phyloP scores from a whole-genome alignment of 2,329 filamentous ascomycete species.

The Cladophialophora immunda region DNA sequence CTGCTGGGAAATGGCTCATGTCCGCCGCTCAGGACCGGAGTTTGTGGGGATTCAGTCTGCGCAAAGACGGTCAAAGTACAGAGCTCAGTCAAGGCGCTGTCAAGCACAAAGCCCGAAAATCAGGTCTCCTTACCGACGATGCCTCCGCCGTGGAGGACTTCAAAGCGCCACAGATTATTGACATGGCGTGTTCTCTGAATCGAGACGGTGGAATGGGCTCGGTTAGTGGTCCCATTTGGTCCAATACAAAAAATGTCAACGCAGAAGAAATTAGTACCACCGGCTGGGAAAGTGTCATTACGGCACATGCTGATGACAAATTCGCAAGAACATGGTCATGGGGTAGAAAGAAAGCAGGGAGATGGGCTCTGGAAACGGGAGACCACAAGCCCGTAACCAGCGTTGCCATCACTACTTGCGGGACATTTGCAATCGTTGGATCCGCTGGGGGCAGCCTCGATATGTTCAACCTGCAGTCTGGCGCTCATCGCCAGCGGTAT shows the following conservation, averaged over 20 bases:
- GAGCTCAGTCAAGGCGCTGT: constrained; percentile 92
- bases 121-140: constrained; percentile 39
- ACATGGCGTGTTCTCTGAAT: constrained; percentile 89
- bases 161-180: constrained; percentile 91
- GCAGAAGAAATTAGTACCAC: constrained; percentile 78
- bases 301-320: constrained; percentile 84
- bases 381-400: constrained; percentile 69
- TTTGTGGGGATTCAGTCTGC: constrained; percentile 95
- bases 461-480: constrained; percentile 97
- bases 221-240: constrained; percentile 82
- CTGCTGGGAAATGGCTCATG: constrained; percentile 90
- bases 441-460: constrained; percentile 84
- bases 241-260: constrained; percentile 74
- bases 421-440: constrained; percentile 90
- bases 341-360: constrained; percentile 89
- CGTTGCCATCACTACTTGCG: constrained; percentile 88
- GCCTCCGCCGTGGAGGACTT: constrained; percentile 57
- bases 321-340: constrained; percentile 97
- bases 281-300: constrained; percentile 97
- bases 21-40: constrained; percentile 90
- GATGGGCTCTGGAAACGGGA: constrained; percentile 89
- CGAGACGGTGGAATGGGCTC: constrained; percentile 93
- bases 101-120: constrained; percentile 86
- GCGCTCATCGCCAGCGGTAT: constrained; percentile 85
- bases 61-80: constrained; percentile 90